phyloP scores from a whole-genome alignment of 2,329 filamentous ascomycete genomes.

The Claviceps lovelessii region DNA sequence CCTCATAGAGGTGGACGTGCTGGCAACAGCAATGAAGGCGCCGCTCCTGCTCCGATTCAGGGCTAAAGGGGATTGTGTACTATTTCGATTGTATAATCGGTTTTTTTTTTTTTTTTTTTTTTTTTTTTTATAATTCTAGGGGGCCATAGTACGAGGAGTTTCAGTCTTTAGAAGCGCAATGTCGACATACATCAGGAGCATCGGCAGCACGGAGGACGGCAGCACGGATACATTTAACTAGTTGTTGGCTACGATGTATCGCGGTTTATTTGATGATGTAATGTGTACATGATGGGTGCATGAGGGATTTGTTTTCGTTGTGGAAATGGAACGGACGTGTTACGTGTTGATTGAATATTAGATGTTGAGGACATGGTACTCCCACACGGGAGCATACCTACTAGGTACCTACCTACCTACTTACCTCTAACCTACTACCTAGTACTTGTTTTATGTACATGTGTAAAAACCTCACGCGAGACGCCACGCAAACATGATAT shows the following conservation, averaged over 20 bases:
- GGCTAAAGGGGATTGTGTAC: constrained; percentile 2
- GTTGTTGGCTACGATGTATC: neutral
- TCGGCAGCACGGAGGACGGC: neutral
- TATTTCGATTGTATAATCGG: neutral
- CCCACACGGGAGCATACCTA: too few relatives aligned
- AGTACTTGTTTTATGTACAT: too few relatives aligned
- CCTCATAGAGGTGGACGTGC: constrained; percentile 22
- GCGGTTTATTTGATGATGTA: neutral
- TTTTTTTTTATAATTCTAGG: neutral
- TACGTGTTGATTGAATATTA: neutral
- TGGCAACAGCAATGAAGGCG: constrained; percentile 10
- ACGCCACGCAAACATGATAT: too few relatives aligned
- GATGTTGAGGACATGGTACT: neutral
- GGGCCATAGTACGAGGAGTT: neutral
- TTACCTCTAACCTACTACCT: too few relatives aligned
- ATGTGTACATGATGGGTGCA: neutral
- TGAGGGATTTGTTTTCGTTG: neutral
- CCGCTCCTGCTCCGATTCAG: neutral
- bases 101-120: neutral
- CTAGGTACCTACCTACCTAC: too few relatives aligned
- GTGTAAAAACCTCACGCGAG: too few relatives aligned
- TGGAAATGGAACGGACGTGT: neutral
- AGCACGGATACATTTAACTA: neutral
- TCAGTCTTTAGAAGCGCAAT: neutral
- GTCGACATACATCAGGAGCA: neutral